Evolutionary conservation across 1,139 yeast genomes (phyloP).

Genomic region (Saccharomyces hybrid): DNA sequence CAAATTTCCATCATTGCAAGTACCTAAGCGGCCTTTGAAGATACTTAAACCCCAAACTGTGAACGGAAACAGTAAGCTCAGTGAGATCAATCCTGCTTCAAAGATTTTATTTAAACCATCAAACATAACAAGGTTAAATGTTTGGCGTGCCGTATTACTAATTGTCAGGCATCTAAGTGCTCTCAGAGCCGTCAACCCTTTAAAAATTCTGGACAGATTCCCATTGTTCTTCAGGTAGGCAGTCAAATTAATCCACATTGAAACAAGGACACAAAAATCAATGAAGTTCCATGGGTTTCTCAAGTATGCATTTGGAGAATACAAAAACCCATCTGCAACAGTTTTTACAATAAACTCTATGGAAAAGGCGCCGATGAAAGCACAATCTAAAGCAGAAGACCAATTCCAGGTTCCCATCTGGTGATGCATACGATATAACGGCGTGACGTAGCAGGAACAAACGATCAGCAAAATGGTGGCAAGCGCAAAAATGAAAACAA

Average conservation of each 20-base stretch:
- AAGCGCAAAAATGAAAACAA: constrained; percentile 49
- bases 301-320: constrained; percentile 78
- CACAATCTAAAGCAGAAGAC: constrained; percentile 55
- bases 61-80: constrained; percentile 75
- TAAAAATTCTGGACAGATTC: constrained; percentile 56
- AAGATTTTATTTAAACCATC: constrained; percentile 73
- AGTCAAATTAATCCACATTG: constrained; percentile 75
- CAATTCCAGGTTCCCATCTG: constrained; percentile 44
- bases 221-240: constrained; percentile 52
- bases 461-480: constrained; percentile 66
- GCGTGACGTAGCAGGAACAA: constrained; percentile 75
- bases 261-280: constrained; percentile 63
- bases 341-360: constrained; percentile 66
- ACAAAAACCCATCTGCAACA: constrained; percentile 75
- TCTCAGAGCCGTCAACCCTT: constrained; percentile 81
- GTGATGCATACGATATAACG: constrained; percentile 48
- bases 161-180: constrained; percentile 78
- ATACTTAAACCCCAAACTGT: constrained; percentile 86
- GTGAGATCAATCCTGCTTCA: constrained; percentile 67
- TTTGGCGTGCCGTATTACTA: constrained; percentile 66
- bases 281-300: constrained; percentile 82
- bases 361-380: constrained; percentile 58
- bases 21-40: constrained; percentile 65
- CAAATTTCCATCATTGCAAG: constrained; percentile 57
- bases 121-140: constrained; percentile 75